These are phyloP conservation scores for Reutealis trisperma DNA, from an alignment of 345 rosid species.

Conservation along the genomic window DNA sequence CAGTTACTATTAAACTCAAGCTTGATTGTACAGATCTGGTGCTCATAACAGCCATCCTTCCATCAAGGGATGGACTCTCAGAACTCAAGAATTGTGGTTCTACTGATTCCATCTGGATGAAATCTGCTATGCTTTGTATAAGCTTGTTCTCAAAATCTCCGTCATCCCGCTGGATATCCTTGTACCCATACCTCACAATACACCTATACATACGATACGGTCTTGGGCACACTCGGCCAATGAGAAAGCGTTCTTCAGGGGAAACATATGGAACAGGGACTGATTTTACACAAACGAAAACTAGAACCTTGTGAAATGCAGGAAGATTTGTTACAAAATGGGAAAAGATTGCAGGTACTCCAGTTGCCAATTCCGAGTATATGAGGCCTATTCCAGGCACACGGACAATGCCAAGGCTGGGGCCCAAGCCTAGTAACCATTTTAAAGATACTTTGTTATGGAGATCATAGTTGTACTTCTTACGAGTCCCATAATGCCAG, in stretches of 20 bases:
- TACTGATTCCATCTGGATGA: conserved; percentile 91
- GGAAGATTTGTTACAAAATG: conserved; percentile 96
- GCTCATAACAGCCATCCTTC: conserved; percentile 95
- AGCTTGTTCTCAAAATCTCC: conserved; percentile 81
- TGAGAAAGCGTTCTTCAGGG: conserved; percentile 91
- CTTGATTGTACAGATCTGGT: conserved; percentile 51
- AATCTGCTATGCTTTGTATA: conserved; percentile 91
- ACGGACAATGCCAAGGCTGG: conserved; percentile 94
- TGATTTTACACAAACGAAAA: conserved; percentile 93
- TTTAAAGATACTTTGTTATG: conserved; percentile 93
- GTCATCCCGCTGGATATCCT: conserved; percentile 80
- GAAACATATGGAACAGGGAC: conserved; percentile 87
- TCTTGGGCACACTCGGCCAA: conserved; percentile 93
- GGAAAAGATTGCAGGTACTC: conserved; percentile 92
- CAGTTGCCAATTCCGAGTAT: conserved; percentile 89
- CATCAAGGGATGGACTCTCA: conserved; percentile 69
- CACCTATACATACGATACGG: conserved; percentile 94
- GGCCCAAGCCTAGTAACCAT: conserved; percentile 92
- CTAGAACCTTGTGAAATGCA: conserved; percentile 86
- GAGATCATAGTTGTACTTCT: conserved; percentile 85
- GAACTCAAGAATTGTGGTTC: conserved; percentile 55
- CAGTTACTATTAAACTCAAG: conserved; percentile 53
- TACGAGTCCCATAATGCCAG: conserved; percentile 92
- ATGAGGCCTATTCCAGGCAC: conserved; percentile 95
- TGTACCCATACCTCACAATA: conserved; percentile 93